Evolutionary conservation across 148 eudicot genomes (phyloP), one percentile per base, ranked within the genome.

Genomic region (Oxyria digyna): DNA sequence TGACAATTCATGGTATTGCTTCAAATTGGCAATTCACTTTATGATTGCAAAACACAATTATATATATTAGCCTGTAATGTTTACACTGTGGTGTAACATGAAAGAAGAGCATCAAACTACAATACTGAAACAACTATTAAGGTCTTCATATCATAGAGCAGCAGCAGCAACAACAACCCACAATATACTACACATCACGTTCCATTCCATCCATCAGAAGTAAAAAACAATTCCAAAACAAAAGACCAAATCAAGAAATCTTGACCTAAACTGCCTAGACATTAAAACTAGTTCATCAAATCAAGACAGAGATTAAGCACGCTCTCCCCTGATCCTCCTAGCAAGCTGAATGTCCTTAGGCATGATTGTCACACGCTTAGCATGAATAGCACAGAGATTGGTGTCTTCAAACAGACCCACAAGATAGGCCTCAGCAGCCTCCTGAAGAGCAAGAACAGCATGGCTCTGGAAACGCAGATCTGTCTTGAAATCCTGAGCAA

Each of bases 391-490:
- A 29, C 69, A 66, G 7, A 66, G 45, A 18, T 66, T 66, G 45
- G 69, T 66, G 69, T 66, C 69, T 41, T 66, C 69, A 23, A 66
- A 66, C 27, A 66, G 46, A n/a, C 69, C 69, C 0, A 66, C 43
- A 4, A 66, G 69, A 23, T 66, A 66, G 0, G 69, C 69, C 45
- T 41, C 46, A 37, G 42, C 45, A 17, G 69, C 69, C 27, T 66
- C 69, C 69, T 66, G 69, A 1, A 66, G 27, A 35, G 69, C 69
- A 66, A 66, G 46, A 37, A 66, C 69, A 20, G 69, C 69, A 18
- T 37, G 46, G 69, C 69, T 66, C 29, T 66, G 69, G 69, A 66
- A 66, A 10, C 69, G 42, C 45, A 66, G 69, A 20, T 66, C 69
- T n/a, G 69, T 20, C 45, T 66, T 66, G 46, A 37, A 66, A 4